Evolutionary conservation across 176 grass and related monocot genomes (phyloP).

Genomic region (Ensete glaucum): DNA sequence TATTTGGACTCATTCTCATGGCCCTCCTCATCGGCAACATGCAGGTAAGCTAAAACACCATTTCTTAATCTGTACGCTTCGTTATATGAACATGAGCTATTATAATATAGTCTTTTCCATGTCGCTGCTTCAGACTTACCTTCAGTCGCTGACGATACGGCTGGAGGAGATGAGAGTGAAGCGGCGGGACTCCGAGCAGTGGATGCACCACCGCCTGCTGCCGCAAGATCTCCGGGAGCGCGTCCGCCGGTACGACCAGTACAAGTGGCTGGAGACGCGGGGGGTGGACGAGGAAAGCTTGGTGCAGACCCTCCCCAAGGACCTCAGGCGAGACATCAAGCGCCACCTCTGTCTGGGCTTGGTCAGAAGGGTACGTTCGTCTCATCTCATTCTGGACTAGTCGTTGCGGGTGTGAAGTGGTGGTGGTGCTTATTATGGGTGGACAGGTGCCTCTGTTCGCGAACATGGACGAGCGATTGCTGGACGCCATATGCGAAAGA

Average conservation of each 20-base stretch:
- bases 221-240: conserved; percentile 53
- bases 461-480: conserved; percentile 75
- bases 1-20: conserved; percentile 82
- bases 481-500: conserved; percentile 73
- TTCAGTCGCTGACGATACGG: conserved; percentile 54
- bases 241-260: conserved; percentile 64
- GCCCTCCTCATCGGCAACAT: conserved; percentile 95
- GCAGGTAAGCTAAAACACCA: conserved; percentile 34
- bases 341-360: conserved; percentile 69
- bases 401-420: too few relatives aligned
- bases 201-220: conserved; percentile 69
- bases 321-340: conserved; percentile 78
- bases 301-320: conserved; percentile 60
- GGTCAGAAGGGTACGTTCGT: conserved; percentile 34
- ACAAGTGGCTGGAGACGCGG: conserved; percentile 67
- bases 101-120: background rate
- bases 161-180: conserved; percentile 67
- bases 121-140: conserved; percentile 33
- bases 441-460: conserved; percentile 47
- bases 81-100: background rate
- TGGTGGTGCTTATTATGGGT: too few relatives aligned
- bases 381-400: background rate
- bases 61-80: background rate
- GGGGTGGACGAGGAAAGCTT: conserved; percentile 70
- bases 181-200: conserved; percentile 69